Percentiles rank a stretch among this genome's conserved stretches.
These are phyloP conservation scores for Corynascus novoguineensis DNA, from an alignment of 495 filamentous ascomycete species.

Conservation along the genomic window DNA sequence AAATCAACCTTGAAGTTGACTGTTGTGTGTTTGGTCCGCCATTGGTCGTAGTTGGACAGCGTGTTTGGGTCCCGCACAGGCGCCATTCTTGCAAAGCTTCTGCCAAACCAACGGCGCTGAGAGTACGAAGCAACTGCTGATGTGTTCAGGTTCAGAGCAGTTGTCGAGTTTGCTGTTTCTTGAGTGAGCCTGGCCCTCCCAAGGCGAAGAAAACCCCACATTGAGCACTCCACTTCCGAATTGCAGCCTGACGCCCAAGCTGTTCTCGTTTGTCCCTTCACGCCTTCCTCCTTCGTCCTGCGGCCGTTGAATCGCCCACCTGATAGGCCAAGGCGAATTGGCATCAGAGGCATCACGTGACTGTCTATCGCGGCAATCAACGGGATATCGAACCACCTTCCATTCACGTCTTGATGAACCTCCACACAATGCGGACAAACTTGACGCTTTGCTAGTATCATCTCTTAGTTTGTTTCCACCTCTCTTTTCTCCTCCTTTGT, in stretches of 20 bases:
- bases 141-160: constrained; percentile 5
- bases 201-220: constrained; percentile 29
- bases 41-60: constrained; percentile 82
- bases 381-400: constrained; percentile 2
- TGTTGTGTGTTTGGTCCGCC: constrained; percentile 71
- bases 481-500: not conserved
- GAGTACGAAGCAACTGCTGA: constrained; percentile 2
- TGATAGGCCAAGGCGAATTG: constrained; percentile 20
- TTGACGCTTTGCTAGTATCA: not conserved
- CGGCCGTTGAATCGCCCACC: constrained; percentile 1
- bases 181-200: constrained; percentile 25
- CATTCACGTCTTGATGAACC: not conserved
- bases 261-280: constrained; percentile 14
- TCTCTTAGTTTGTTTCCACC: too few species aligned
- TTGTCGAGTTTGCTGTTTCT: constrained; percentile 18
- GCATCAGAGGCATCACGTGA: constrained; percentile 9
- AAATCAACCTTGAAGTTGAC: constrained; percentile 80
- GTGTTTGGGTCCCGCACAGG: constrained; percentile 80
- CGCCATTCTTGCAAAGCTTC: constrained; percentile 44
- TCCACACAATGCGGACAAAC: not conserved
- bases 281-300: constrained; percentile 29
- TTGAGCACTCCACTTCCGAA: constrained; percentile 11
- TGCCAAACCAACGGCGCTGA: constrained; percentile 27
- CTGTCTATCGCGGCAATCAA: not conserved
- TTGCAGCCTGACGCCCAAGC: constrained; percentile 11